phyloP scores from a whole-genome alignment of 2,329 filamentous ascomycete genomes.

The Claviceps sp. region DNA sequence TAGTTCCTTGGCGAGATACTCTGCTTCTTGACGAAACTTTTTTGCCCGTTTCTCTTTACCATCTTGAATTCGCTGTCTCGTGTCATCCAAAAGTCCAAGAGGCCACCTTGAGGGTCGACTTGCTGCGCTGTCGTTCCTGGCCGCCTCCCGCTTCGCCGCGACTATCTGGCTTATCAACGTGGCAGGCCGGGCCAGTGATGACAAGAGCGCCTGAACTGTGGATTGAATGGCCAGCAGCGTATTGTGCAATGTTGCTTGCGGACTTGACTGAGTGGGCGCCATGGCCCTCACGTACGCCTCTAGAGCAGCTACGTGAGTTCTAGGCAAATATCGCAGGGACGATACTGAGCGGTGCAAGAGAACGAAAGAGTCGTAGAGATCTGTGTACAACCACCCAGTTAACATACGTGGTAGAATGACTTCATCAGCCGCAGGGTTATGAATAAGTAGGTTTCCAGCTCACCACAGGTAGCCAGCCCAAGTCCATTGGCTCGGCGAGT shows the following conservation, averaged over 20 bases:
- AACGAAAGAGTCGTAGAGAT: conserved; percentile 54
- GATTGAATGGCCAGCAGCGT: conserved; percentile 68
- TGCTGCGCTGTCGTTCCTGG: conserved; percentile 64
- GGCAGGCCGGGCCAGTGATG: conserved; percentile 65
- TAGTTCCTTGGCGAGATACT: conserved; percentile 66
- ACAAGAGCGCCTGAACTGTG: conserved; percentile 70
- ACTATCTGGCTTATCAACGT: conserved; percentile 65
- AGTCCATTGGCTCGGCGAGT: conserved; percentile 67
- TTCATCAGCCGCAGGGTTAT: background rate
- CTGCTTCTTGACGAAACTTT: conserved; percentile 55
- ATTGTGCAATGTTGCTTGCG: conserved; percentile 60
- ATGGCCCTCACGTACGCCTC: conserved; percentile 56
- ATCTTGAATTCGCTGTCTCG: conserved; percentile 65
- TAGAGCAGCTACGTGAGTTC: conserved; percentile 54
- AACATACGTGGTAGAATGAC: background rate
- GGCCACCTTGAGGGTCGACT: conserved; percentile 68
- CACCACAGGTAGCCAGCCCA: conserved; percentile 49
- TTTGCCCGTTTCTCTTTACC: conserved; percentile 73
- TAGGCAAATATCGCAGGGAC: conserved; percentile 54
- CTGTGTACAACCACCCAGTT: conserved; percentile 21
- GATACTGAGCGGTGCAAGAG: conserved; percentile 39
- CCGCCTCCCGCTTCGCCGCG: conserved; percentile 60
- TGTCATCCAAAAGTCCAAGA: conserved; percentile 72
- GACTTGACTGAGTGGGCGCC: conserved; percentile 56
- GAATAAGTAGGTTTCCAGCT: conserved; percentile 9